Evolutionary conservation across 345 rosid genomes (phyloP), one percentile per base, ranked within the genome.

Genomic region (Theobroma cacao): DNA sequence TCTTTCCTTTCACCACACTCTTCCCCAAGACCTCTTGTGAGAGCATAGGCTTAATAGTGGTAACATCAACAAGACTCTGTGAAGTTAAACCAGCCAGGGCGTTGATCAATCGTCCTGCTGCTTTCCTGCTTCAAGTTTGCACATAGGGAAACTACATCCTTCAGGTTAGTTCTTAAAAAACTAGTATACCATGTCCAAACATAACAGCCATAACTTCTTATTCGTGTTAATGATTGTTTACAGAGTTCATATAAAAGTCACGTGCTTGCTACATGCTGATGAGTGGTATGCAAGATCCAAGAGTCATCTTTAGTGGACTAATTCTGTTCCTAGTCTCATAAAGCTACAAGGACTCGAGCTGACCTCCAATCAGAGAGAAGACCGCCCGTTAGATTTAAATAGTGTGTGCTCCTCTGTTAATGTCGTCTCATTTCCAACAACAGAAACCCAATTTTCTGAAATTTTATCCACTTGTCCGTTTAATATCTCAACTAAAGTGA

Each of bases 361-460:
- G 36, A 69, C 2, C 12, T 17, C 38, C 58, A 40, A 75, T 26
- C 26, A 47, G 24, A 34, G 34, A 61, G 55, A 31, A 28, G 61
- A 31, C 75, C 78, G 20, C 38, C 38, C 48, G 61, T 59, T 63
- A 24, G 56, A 20, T n/a, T 84, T 77, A 33, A 85, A 88, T 48
- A 93, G 80, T 65, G 85, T 43, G 9, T 81, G 84, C 87, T 95
- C 98, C 69, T 87, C 90, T 73, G 77, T 84, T 68, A 92, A 71
- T 67, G 81, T 55, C 31, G 88, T 76, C 11, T 15, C 65, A 65
- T 82, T 90, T 73, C 92, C 95, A 0, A 13, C 18, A 33, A 93
- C 87, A 17, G 89, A 79, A 70, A 93, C 93, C 98, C 98, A 92
- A 45, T 22, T 88, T 83, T 93, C 98, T 61, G 85, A 78, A 77